These are phyloP conservation scores for Coemansia furcata DNA, from an alignment of 192 early-diverging fungal species.

Conservation along the genomic window DNA sequence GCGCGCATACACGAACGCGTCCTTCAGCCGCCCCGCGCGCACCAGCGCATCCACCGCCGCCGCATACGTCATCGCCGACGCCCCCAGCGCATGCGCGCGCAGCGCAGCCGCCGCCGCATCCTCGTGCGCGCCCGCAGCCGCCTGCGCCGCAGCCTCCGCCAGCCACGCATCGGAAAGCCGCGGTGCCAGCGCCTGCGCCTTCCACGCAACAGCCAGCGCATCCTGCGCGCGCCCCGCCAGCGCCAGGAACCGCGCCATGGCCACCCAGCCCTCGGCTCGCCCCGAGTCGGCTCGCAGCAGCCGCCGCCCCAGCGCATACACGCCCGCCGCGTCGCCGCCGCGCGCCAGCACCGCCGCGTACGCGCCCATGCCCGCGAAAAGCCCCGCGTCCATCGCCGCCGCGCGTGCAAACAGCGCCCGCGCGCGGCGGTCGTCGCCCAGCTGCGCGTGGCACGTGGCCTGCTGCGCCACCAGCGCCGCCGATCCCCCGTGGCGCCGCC, in stretches of 20 bases:
- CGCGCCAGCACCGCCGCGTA: constrained; percentile 29
- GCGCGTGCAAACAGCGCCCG: constrained; percentile 29
- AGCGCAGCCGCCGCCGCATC: constrained; percentile 30
- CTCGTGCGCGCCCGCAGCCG: constrained; percentile 16
- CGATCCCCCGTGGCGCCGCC: constrained; percentile 15
- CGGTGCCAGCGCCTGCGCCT: constrained; percentile 43
- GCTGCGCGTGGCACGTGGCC: constrained; percentile 36
- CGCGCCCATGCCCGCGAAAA: constrained; percentile 35
- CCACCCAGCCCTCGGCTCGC: constrained; percentile 44
- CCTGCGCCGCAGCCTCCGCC: constrained; percentile 38
- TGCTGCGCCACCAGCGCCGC: constrained; percentile 29
- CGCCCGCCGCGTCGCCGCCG: constrained; percentile 11
- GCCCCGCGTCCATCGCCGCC: constrained; percentile 10
- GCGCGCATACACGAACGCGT: constrained; percentile 45
- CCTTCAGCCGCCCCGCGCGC: constrained; percentile 24
- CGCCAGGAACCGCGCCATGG: constrained; percentile 46
- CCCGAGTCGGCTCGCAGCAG: constrained; percentile 34
- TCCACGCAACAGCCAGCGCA: constrained; percentile 45
- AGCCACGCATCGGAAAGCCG: constrained; percentile 24
- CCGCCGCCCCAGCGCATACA: constrained; percentile 33
- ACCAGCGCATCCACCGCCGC: constrained; percentile 27
- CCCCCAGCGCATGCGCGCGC: constrained; percentile 28
- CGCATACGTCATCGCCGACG: constrained; percentile 20
- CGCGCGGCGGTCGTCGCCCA: constrained; percentile 15
- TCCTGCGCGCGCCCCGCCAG: constrained; percentile 29